Conservation (phyloP, 805 yeast genomes). For the Ogataea glucozyma region DNA sequence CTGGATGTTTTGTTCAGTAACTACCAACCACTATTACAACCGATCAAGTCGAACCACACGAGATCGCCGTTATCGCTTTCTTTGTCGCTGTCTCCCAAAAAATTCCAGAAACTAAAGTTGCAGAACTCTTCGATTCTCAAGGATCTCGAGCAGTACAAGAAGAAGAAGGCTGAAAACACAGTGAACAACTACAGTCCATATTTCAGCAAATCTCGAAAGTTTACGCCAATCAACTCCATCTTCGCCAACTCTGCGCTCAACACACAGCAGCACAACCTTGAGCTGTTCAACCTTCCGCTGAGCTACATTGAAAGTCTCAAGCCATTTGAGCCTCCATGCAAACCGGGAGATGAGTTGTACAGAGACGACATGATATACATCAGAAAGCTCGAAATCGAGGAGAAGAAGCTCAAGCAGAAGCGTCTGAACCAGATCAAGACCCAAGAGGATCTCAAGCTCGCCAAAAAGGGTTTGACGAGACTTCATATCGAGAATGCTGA, state of each 20-base stretch:
- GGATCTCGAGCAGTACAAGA: conserved; percentile 31
- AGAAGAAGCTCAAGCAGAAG: conserved; percentile 21
- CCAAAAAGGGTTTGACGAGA: conserved; percentile 28
- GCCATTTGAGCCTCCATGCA: conserved; percentile 22
- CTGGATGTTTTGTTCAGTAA: conserved; percentile 33
- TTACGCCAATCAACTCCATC: conserved; percentile 32
- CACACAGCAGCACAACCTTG: conserved; percentile 37
- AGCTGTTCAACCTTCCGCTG: conserved; percentile 36
- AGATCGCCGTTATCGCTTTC: conserved; percentile 23
- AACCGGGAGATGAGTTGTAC: conserved; percentile 35
- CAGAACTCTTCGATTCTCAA: conserved; percentile 30
- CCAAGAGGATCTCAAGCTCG: conserved; percentile 23
- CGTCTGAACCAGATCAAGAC: conserved; percentile 19
- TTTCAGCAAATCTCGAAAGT: conserved; percentile 27
- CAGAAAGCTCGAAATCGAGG: conserved; percentile 35
- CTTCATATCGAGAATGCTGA: conserved; percentile 31
- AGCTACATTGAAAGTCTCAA: conserved; percentile 27
- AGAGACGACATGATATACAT: conserved; percentile 36
- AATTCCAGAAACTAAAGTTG: conserved; percentile 19
- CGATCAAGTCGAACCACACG: conserved; percentile 32
- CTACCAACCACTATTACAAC: conserved; percentile 33
- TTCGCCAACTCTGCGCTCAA: conserved; percentile 35
- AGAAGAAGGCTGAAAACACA: conserved; percentile 20
- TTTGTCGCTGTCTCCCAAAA: conserved; percentile 22
- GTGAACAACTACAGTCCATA: conserved; percentile 31